Percentiles rank a stretch among this genome's conserved stretches.
Evolutionary conservation across 192 early-diverging fungal species (phyloP).

Genomic region (Geranomyces michiganensis): DNA sequence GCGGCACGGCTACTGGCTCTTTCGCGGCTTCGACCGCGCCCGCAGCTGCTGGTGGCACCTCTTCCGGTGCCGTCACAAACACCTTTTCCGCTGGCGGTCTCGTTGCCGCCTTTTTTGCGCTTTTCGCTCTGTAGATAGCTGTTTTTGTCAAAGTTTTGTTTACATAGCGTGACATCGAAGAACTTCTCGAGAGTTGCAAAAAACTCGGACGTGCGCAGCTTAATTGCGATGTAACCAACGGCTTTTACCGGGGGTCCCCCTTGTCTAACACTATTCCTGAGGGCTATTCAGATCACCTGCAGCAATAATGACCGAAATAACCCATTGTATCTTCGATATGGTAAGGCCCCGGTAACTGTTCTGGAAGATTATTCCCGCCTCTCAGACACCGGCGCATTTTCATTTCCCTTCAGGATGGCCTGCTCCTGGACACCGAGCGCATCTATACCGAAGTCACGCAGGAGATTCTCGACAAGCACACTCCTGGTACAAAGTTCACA

Average conservation of each 20-base stretch:
- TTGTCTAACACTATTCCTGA: no score
- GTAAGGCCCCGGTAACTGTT: slow-evolving; percentile 26
- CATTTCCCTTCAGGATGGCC: slow-evolving; percentile 54
- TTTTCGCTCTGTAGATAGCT: no score
- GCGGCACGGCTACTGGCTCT: no score
- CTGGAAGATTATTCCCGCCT: neutral
- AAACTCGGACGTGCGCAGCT: no score
- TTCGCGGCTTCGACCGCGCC: neutral
- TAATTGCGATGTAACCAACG: no score
- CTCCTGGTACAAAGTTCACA: slow-evolving; percentile 45
- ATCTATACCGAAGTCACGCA: slow-evolving; percentile 88
- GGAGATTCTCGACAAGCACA: slow-evolving; percentile 74
- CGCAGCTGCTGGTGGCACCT: neutral
- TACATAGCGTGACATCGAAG: no score
- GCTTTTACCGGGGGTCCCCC: no score
- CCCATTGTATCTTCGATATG: slow-evolving; percentile 36
- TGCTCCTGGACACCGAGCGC: slow-evolving; percentile 76
- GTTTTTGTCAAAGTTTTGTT: no score
- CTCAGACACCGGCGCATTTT: slow-evolving; percentile 1
- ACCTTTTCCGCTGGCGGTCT: neutral
- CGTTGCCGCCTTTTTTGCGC: no score
- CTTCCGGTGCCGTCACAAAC: neutral
- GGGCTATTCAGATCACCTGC: no score
- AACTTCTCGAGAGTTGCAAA: no score
- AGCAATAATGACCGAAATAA: slow-evolving; percentile 15